Percentiles rank a stretch among this genome's conserved stretches.
Conservation (phyloP, 2,329 filamentous ascomycete species). For the Cladophialophora yegresii region DNA sequence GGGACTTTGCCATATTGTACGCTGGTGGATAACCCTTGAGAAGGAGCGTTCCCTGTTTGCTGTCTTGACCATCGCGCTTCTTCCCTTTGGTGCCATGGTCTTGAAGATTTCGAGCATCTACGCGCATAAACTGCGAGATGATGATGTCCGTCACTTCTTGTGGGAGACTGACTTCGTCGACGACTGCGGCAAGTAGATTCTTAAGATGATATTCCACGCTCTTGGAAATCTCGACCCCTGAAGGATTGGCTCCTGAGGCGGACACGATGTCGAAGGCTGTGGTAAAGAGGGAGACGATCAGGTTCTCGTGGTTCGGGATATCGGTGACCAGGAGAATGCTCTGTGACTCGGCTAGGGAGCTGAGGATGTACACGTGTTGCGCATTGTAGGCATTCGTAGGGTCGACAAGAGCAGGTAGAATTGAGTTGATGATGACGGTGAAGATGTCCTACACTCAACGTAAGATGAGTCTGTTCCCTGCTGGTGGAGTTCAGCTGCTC, state of each 20-base stretch:
- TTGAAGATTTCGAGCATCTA: slow-evolving; percentile 65
- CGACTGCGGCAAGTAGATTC: slow-evolving; percentile 76
- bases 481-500: slow-evolving; percentile 36
- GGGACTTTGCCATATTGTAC: slow-evolving; percentile 93
- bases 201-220: slow-evolving; percentile 94
- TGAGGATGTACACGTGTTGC: slow-evolving; percentile 88
- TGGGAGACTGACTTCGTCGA: slow-evolving; percentile 84
- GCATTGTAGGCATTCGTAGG: slow-evolving; percentile 87
- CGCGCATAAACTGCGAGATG: slow-evolving; percentile 91
- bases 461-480: slow-evolving; percentile 16
- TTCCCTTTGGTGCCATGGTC: slow-evolving; percentile 61
- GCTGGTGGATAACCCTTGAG: slow-evolving; percentile 86
- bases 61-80: slow-evolving; percentile 61
- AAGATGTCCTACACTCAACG: slow-evolving; percentile 74
- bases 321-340: slow-evolving; percentile 91
- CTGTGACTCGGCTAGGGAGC: slow-evolving; percentile 87
- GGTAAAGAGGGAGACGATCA: slow-evolving; percentile 80
- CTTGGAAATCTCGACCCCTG: slow-evolving; percentile 81
- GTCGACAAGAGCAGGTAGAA: slow-evolving; percentile 81
- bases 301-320: slow-evolving; percentile 74
- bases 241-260: slow-evolving; percentile 69
- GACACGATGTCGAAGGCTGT: slow-evolving; percentile 91
- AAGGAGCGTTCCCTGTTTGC: slow-evolving; percentile 79
- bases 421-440: slow-evolving; percentile 77
- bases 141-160: slow-evolving; percentile 85